phyloP scores from a whole-genome alignment of 2,329 filamentous ascomycete species.

The Zelopaecilomyces penicillatus region DNA sequence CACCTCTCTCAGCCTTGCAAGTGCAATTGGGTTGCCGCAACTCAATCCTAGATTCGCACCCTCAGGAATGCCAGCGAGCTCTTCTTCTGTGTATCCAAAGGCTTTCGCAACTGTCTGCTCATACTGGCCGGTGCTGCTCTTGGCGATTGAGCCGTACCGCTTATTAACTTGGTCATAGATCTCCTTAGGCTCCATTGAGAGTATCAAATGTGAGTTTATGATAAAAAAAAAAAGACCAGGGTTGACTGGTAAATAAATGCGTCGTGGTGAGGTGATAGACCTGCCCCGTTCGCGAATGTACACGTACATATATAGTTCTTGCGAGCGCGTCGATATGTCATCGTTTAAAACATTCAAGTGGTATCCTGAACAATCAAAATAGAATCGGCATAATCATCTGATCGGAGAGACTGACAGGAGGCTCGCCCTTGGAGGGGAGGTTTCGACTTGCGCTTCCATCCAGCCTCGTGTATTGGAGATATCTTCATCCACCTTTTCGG shows the following conservation, averaged over 20 bases:
- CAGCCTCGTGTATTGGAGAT: too few relatives aligned
- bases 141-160: conserved; percentile 26
- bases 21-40: conserved; percentile 45
- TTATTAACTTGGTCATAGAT: conserved; percentile 28
- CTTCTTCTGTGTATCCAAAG: conserved; percentile 43
- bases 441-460: too few relatives aligned
- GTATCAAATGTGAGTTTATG: neutral
- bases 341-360: conserved; percentile 1
- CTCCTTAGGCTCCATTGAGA: conserved; percentile 19
- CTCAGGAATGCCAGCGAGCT: conserved; percentile 36
- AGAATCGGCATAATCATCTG: too few relatives aligned
- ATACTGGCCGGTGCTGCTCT: conserved; percentile 22
- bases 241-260: conserved; percentile 1
- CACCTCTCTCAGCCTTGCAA: conserved; percentile 38
- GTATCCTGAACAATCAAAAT: conserved; percentile 1
- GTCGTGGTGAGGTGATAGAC: too few relatives aligned
- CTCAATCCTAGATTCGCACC: conserved; percentile 44
- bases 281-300: too few relatives aligned
- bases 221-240: conserved; percentile 1
- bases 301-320: neutral
- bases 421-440: too few relatives aligned
- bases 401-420: too few relatives aligned
- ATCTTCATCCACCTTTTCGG: too few relatives aligned
- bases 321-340: conserved; percentile 4
- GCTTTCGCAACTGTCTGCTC: conserved; percentile 37